phyloP scores from a whole-genome alignment of 768 basidiomycete genomes.

The Macrolepiota dolichaula region DNA sequence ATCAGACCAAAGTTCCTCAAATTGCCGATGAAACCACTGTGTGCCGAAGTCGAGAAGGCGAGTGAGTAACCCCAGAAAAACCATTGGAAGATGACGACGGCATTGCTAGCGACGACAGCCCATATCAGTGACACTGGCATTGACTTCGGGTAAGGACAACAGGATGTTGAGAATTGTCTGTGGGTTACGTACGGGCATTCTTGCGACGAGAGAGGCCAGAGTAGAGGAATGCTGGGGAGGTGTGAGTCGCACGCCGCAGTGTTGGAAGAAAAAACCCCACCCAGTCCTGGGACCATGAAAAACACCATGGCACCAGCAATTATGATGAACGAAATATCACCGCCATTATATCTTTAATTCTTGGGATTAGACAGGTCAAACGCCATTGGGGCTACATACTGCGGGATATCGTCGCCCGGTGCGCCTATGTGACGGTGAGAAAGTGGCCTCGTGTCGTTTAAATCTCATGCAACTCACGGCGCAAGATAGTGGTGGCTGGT shows the following conservation, averaged over 20 bases:
- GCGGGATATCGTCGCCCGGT: constrained; percentile 3
- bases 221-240: constrained; percentile 59
- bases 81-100: constrained; percentile 78
- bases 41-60: constrained; percentile 76
- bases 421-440: not conserved
- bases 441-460: not conserved
- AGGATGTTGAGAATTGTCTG: not conserved
- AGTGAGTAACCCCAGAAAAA: constrained; percentile 70
- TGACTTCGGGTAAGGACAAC: constrained; percentile 7
- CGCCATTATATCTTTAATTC: constrained; percentile 57
- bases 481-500: not conserved
- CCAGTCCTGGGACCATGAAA: constrained; percentile 77
- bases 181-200: constrained; percentile 40
- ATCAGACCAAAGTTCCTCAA: constrained; percentile 75
- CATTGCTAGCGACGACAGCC: constrained; percentile 71
- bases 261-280: constrained; percentile 27
- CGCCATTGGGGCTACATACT: constrained; percentile 9
- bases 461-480: constrained; percentile 1
- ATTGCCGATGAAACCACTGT: constrained; percentile 77
- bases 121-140: constrained; percentile 64
- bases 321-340: constrained; percentile 71
- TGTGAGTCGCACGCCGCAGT: not conserved
- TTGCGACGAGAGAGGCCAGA: constrained; percentile 72
- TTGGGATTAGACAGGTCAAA: not conserved
- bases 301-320: constrained; percentile 67